Conservation (phyloP, 2,329 filamentous ascomycete genomes). For the Fusarium secorum region DNA sequence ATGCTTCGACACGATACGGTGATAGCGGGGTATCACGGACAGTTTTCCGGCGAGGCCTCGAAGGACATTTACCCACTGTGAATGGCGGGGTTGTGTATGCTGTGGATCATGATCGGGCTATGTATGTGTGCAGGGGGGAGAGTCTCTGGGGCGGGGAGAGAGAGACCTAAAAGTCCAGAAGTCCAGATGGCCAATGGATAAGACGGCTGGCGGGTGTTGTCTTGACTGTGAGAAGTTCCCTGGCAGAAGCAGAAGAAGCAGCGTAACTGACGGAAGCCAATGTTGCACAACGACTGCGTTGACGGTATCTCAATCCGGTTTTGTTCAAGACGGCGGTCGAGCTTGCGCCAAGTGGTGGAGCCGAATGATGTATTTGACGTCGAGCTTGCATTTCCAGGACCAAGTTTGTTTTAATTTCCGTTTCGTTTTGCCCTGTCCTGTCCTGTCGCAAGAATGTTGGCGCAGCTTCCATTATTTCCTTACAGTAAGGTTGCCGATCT, state of each 20-base stretch:
- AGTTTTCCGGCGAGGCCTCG: constrained; percentile 24
- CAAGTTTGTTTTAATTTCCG: constrained; percentile 24
- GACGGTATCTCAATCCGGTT: constrained; percentile 31
- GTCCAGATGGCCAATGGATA: constrained; percentile 28
- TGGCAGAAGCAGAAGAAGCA: constrained; percentile 17
- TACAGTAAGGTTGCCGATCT: constrained; percentile 24
- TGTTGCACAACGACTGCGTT: constrained; percentile 20
- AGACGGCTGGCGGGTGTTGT: constrained; percentile 6
- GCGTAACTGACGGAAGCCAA: constrained; percentile 24
- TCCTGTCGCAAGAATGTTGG: neutral
- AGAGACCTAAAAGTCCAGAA: neutral
- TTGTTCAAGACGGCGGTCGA: constrained; percentile 18
- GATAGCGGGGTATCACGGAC: constrained; percentile 42
- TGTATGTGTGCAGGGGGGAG: constrained; percentile 27
- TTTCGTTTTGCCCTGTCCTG: neutral
- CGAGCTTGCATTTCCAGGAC: constrained; percentile 7
- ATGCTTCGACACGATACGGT: constrained; percentile 37
- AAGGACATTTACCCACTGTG: constrained; percentile 21
- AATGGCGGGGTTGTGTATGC: constrained; percentile 34
- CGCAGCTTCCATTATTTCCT: constrained; percentile 17
- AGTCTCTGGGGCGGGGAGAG: constrained; percentile 3
- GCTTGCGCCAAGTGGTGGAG: constrained; percentile 24
- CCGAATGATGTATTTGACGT: constrained; percentile 34
- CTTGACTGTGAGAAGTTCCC: constrained; percentile 13
- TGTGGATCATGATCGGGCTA: constrained; percentile 36